phyloP scores from a whole-genome alignment of 2,329 filamentous ascomycete species.

The Fusarium tanahbumbuense region DNA sequence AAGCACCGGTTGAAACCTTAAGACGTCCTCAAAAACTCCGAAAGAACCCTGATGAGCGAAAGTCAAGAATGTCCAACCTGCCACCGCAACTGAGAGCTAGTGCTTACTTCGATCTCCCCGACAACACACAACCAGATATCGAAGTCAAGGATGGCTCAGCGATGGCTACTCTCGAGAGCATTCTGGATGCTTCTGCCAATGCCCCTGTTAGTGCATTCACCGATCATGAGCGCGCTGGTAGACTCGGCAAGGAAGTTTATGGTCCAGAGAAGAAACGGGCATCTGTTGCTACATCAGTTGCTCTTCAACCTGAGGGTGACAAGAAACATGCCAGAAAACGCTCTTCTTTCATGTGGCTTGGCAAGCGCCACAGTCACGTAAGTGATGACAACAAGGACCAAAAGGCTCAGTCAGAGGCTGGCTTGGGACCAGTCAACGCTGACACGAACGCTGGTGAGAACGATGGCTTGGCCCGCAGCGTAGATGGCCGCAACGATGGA shows the following conservation, averaged over 20 bases:
- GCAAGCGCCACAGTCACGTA: constrained; percentile 53
- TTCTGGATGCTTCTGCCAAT: constrained; percentile 87
- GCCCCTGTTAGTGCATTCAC: constrained; percentile 93
- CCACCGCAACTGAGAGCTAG: constrained; percentile 91
- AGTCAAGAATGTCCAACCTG: constrained; percentile 59
- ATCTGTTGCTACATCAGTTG: constrained; percentile 47
- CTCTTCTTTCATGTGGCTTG: constrained; percentile 62
- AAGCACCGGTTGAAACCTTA: constrained; percentile 42
- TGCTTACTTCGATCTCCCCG: constrained; percentile 84
- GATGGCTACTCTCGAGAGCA: constrained; percentile 87
- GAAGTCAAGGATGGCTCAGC: constrained; percentile 82
- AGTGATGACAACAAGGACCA: constrained; percentile 46
- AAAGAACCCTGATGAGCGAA: constrained; percentile 49
- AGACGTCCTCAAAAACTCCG: constrained; percentile 51
- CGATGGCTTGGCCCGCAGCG: constrained; percentile 42
- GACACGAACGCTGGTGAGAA: constrained; percentile 41
- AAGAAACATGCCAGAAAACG: constrained; percentile 58
- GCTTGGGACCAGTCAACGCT: constrained; percentile 44
- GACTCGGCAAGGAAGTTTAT: constrained; percentile 80
- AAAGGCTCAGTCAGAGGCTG: constrained; percentile 33
- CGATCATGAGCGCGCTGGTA: constrained; percentile 85
- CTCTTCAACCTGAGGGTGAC: constrained; percentile 40
- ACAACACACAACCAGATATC: constrained; percentile 59
- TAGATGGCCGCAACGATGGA: constrained; percentile 46
- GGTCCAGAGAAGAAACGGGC: constrained; percentile 67